Evolutionary conservation across 129 eudicot species (phyloP).

Genomic region (Dittrichia graveolens): DNA sequence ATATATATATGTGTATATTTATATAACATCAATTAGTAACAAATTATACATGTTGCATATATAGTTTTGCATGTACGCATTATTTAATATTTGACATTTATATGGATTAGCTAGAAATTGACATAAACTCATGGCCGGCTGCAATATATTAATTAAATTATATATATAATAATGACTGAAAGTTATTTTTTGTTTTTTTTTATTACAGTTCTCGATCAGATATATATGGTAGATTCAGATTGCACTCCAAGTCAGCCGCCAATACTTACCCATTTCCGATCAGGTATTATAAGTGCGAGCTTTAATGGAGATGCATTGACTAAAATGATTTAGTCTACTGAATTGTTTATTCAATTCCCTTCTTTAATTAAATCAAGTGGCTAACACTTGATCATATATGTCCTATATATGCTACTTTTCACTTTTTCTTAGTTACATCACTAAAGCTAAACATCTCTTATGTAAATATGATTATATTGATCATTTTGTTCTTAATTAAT

Average conservation of each 20-base stretch:
- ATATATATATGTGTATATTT: too few species aligned
- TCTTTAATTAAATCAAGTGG: constrained; percentile 24
- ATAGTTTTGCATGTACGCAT: neutral
- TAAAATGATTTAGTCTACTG: constrained; percentile 28
- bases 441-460: constrained; percentile 1
- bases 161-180: neutral
- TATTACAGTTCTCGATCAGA: neutral
- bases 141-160: too few species aligned
- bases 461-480: constrained; percentile 1
- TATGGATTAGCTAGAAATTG: constrained; percentile 12
- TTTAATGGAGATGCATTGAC: constrained; percentile 31
- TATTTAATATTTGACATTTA: neutral
- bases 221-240: constrained; percentile 25
- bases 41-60: neutral
- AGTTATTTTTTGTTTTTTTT: neutral
- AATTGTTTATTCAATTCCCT: constrained; percentile 28
- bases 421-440: constrained; percentile 7
- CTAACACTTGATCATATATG: constrained; percentile 27
- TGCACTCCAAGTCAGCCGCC: constrained; percentile 30
- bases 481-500: constrained; percentile 1
- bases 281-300: constrained; percentile 31
- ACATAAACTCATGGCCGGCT: neutral
- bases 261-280: neutral
- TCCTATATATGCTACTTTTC: constrained; percentile 17
- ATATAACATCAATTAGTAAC: too few species aligned